Conservation (phyloP, 78 protist genomes). For the Guillardia theta region DNA sequence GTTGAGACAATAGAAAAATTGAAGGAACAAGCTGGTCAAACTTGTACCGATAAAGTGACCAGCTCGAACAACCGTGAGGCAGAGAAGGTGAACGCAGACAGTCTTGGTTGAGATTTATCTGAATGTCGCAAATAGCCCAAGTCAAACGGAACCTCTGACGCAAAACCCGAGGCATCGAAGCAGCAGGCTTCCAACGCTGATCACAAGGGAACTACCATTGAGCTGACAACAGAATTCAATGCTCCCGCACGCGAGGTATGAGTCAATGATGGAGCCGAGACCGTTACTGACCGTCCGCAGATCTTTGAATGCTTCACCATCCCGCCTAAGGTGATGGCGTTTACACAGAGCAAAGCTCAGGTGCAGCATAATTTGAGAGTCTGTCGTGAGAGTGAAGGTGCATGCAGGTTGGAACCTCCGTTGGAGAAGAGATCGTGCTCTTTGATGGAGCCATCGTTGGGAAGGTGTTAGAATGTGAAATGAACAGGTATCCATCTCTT, state of each 20-base stretch:
- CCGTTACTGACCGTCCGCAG: no score
- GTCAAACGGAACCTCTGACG: no score
- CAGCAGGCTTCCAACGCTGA: no score
- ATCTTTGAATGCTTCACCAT: slow-evolving; percentile 19
- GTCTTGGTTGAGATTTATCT: no score
- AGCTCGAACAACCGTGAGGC: no score
- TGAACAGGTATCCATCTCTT: no score
- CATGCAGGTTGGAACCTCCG: neutral
- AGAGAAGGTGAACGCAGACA: no score
- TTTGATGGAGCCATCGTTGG: neutral
- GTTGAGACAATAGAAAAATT: neutral
- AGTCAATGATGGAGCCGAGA: no score
- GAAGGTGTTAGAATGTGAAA: neutral
- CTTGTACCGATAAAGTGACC: no score
- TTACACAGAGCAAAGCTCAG: neutral
- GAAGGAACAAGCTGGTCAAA: neutral
- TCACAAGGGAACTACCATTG: no score
- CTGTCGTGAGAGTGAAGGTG: neutral
- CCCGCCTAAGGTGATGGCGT: neutral
- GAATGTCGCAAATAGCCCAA: no score
- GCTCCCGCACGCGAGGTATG: neutral
- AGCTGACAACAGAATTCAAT: neutral
- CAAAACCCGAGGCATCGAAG: no score
- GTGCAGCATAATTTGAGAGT: neutral
- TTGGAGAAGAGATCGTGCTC: neutral